Base-by-base conservation (phyloP, 371 early-diverging fungal genomes). In the Nematocida sp. region DNA sequence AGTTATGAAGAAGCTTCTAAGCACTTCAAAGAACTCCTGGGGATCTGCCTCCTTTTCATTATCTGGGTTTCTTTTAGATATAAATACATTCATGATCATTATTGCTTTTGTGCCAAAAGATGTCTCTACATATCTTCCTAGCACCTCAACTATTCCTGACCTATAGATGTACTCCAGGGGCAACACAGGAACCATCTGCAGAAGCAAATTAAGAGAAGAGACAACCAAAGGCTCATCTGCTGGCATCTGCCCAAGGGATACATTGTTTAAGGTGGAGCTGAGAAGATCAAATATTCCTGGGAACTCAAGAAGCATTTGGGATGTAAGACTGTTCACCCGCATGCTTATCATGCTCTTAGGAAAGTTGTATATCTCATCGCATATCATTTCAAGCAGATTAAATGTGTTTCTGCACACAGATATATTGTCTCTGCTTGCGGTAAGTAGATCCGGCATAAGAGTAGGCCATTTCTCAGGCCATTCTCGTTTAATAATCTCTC, bases 381-480 rank as follows among this genome's bases (percentile, higher is more conserved):
- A 92, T 79, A 39, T 78, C 23, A 42, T 28, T 81, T 93, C 94
- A 25, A 99, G 86, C 65, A 99, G 95, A 49, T 89, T 89, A 91
- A 99, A 93, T 82, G 96, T 95, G 87, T 99, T 97, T 80, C 92
- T 93, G 82, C 97, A 97, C 11, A 97, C 86, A 0, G 90, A 85
- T 23, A 95, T 86, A 71, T 89, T 92, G 5, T 90, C 88, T 80
- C 90, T 88, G 82, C 92, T 91, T 5, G 82, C 80, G 9, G 93
- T 90, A 20, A 99, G 91, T 77, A 99, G 90, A 82, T 98, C 98
- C 26, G 93, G 89, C 75, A 99, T 95, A 82, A 99, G 97, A 20
- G 87, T 87, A 1, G 98, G 97, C 97, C 97, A 99, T 79, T 93
- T 91, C 66, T 91, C 89, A 18, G 98, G 98, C 98, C 98, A 99